phyloP scores from a whole-genome alignment of 2,329 filamentous ascomycete genomes.

The Xylaria sp. region DNA sequence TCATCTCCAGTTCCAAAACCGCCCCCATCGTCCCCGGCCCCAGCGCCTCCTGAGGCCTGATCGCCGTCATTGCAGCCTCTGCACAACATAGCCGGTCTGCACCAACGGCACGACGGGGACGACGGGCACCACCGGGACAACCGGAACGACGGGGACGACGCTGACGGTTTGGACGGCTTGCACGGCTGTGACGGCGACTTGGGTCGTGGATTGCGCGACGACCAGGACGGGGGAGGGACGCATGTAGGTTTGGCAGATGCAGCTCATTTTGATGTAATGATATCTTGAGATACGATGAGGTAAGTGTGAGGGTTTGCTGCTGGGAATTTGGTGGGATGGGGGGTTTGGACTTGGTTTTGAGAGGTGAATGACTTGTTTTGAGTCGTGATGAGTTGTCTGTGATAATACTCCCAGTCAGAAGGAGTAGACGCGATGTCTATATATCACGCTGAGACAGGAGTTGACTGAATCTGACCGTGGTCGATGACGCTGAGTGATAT shows the following conservation, averaged over 20 bases:
- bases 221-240: slow-evolving; percentile 1
- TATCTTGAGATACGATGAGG: not conserved
- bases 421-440: too few species aligned
- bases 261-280: slow-evolving; percentile 3
- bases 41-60: too few species aligned
- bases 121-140: not conserved
- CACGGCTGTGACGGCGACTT: not conserved
- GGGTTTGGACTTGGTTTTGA: not conserved
- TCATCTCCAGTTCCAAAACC: not conserved
- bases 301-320: too few species aligned
- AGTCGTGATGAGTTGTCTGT: not conserved
- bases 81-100: slow-evolving; percentile 8
- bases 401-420: too few species aligned
- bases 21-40: too few species aligned
- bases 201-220: slow-evolving; percentile 7
- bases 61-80: slow-evolving; percentile 2
- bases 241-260: not conserved
- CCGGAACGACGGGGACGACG: not conserved
- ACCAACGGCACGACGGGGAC: not conserved
- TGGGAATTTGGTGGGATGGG: not conserved
- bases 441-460: too few species aligned
- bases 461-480: too few species aligned
- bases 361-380: not conserved
- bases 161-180: not conserved
- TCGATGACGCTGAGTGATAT: not conserved